Conservation (phyloP, 2,329 filamentous ascomycete genomes). For the Ceratocystis colombiana region DNA sequence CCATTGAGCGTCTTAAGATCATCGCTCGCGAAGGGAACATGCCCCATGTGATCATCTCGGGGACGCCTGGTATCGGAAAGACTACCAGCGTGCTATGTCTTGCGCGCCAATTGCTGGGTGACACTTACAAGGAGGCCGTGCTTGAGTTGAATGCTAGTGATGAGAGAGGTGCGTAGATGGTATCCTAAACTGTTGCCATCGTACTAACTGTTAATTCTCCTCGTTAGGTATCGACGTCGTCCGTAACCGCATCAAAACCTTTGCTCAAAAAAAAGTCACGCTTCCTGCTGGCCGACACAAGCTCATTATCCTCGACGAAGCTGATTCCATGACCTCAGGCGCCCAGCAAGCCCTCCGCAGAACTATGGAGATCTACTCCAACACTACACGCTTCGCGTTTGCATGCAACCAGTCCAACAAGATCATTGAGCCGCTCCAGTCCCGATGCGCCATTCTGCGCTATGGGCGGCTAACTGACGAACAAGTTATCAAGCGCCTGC, state of each 20-base stretch:
- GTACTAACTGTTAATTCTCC: not conserved
- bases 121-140: constrained; percentile 94
- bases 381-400: constrained; percentile 93
- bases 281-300: constrained; percentile 85
- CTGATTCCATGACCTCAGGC: constrained; percentile 94
- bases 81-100: constrained; percentile 92
- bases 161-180: constrained; percentile 55
- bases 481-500: constrained; percentile 79
- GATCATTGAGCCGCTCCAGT: constrained; percentile 98
- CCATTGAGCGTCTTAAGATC: constrained; percentile 92
- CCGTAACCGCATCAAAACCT: constrained; percentile 92
- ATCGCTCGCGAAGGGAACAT: constrained; percentile 98
- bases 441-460: constrained; percentile 86
- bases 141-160: constrained; percentile 94
- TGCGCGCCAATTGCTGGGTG: constrained; percentile 79
- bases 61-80: constrained; percentile 98
- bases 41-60: constrained; percentile 98
- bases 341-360: constrained; percentile 89
- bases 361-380: constrained; percentile 98
- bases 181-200: not conserved
- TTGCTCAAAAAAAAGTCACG: constrained; percentile 98
- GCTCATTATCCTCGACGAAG: constrained; percentile 93
- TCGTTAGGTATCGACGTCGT: constrained; percentile 81
- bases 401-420: constrained; percentile 99
- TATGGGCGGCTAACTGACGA: constrained; percentile 87